phyloP scores from a whole-genome alignment of 148 eudicot genomes.

The Oxyria digyna region DNA sequence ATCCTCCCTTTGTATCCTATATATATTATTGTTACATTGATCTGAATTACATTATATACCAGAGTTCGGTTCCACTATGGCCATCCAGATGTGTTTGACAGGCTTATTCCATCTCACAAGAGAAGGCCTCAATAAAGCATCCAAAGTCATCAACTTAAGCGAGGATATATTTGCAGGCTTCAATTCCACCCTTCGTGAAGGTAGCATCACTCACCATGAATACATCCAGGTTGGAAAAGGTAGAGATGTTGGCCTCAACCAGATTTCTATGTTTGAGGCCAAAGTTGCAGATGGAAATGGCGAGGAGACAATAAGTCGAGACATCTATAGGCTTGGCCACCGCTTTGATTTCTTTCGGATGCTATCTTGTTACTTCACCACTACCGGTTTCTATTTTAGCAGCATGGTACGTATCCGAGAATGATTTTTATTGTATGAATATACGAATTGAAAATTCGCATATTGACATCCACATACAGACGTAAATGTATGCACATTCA shows the following conservation, averaged over 20 bases:
- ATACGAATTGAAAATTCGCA: too few relatives aligned
- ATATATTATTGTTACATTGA: too few relatives aligned
- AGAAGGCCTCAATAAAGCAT: constrained; percentile 72
- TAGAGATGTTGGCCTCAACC: constrained; percentile 71
- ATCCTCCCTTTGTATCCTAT: too few relatives aligned
- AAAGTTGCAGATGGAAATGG: constrained; percentile 70
- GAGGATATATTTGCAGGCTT: constrained; percentile 78
- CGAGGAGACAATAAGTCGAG: constrained; percentile 63
- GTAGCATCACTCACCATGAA: constrained; percentile 67
- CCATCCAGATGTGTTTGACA: constrained; percentile 68
- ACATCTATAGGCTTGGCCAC: constrained; percentile 60
- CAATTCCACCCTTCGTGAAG: constrained; percentile 68
- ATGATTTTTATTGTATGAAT: too few relatives aligned
- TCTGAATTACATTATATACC: too few relatives aligned
- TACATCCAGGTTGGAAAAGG: constrained; percentile 79
- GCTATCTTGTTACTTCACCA: constrained; percentile 56
- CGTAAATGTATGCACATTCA: too few relatives aligned
- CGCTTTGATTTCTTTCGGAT: constrained; percentile 69
- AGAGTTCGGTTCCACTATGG: constrained; percentile 74
- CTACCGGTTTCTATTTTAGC: constrained; percentile 53
- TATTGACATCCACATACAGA: too few relatives aligned
- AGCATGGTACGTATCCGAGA: constrained; percentile 44
- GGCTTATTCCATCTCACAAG: constrained; percentile 55
- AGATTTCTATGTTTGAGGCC: constrained; percentile 60
- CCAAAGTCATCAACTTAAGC: constrained; percentile 46